phyloP scores from a whole-genome alignment of 2,329 filamentous ascomycete species.

The Fusarium tuaranense region DNA sequence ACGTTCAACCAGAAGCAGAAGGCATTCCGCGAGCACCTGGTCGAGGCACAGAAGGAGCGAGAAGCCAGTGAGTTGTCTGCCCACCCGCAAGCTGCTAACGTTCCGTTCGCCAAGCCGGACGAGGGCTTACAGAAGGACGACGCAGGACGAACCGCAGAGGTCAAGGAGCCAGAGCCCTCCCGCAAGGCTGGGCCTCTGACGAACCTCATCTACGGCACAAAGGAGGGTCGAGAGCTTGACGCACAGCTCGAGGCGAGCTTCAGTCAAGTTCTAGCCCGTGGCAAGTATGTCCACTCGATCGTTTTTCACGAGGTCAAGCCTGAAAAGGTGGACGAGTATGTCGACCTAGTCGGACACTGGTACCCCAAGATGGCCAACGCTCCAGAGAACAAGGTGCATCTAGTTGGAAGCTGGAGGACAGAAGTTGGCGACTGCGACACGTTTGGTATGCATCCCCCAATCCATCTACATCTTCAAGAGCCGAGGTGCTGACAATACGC shows the following conservation, averaged over 20 bases:
- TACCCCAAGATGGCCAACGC: conserved; percentile 89
- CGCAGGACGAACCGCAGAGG: conserved; percentile 63
- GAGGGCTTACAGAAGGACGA: conserved; percentile 51
- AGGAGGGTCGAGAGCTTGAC: conserved; percentile 93
- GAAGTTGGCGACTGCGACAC: conserved; percentile 98
- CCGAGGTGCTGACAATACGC: conserved; percentile 24
- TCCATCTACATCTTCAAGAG: neutral
- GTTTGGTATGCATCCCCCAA: conserved; percentile 74
- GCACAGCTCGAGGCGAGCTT: conserved; percentile 97
- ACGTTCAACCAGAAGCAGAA: conserved; percentile 87
- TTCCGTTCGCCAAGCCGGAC: conserved; percentile 56
- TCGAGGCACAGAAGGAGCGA: conserved; percentile 81
- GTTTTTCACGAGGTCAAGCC: conserved; percentile 96
- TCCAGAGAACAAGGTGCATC: conserved; percentile 91
- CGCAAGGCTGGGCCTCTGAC: conserved; percentile 81
- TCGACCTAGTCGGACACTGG: conserved; percentile 88
- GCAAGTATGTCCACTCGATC: conserved; percentile 98
- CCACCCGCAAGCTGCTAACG: conserved; percentile 56
- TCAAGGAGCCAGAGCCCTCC: conserved; percentile 64
- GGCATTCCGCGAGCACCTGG: conserved; percentile 85
- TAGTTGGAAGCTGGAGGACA: conserved; percentile 98
- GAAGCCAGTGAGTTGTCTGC: conserved; percentile 80
- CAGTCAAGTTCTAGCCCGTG: conserved; percentile 91
- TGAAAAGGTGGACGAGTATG: conserved; percentile 95
- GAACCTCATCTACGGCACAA: conserved; percentile 95